Conservation (phyloP, 2,329 filamentous ascomycete genomes). For the Epichloe scottii region DNA sequence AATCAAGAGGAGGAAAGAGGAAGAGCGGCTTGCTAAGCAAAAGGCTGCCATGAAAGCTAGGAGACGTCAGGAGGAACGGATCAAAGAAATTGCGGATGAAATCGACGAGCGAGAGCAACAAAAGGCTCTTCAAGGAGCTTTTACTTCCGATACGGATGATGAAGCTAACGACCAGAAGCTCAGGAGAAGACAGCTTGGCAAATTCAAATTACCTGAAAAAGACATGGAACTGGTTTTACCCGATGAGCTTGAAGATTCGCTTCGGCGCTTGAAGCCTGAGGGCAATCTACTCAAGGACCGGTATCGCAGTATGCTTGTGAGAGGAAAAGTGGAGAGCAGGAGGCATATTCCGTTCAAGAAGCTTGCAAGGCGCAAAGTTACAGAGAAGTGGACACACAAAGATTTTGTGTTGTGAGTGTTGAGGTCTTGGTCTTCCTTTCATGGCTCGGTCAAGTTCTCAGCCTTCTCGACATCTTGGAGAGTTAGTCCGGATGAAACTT, state of each 20-base stretch:
- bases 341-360: conserved; percentile 68
- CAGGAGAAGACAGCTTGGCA: conserved; percentile 62
- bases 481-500: background rate
- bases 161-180: conserved; percentile 52
- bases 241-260: conserved; percentile 70
- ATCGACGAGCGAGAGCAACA: conserved; percentile 44
- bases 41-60: conserved; percentile 63
- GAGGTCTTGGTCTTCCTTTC: background rate
- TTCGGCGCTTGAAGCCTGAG: conserved; percentile 78
- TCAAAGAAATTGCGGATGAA: conserved; percentile 58
- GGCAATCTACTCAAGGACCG: conserved; percentile 90
- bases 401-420: conserved; percentile 46
- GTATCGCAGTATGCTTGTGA: conserved; percentile 76
- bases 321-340: conserved; percentile 79
- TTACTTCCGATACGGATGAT: conserved; percentile 35
- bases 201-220: conserved; percentile 62
- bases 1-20: conserved; percentile 77
- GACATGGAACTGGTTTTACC: conserved; percentile 69
- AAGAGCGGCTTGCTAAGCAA: conserved; percentile 64
- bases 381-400: conserved; percentile 97
- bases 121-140: conserved; percentile 28
- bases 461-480: background rate
- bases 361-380: conserved; percentile 67
- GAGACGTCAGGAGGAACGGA: conserved; percentile 56
- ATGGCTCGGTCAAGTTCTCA: background rate